A percentile compares a stretch with the other conserved stretches of the same genome.
Evolutionary conservation across 345 rosid genomes (phyloP).

Genomic region (Luvunga scandens): DNA sequence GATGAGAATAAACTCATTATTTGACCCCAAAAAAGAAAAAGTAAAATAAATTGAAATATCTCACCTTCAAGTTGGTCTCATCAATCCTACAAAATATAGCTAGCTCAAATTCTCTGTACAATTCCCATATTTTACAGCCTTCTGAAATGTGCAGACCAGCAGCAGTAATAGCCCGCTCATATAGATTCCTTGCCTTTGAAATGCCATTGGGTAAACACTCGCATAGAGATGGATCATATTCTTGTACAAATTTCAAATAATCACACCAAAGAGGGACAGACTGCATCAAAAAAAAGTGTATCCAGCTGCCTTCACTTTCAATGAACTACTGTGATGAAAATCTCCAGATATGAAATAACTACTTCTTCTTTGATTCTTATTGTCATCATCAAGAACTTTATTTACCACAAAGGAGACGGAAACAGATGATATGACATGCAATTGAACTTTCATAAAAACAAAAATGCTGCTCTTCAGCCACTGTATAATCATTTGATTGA

Average conservation of each 20-base stretch:
- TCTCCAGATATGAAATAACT: too few relatives aligned
- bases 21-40: background rate
- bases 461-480: too few relatives aligned
- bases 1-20: background rate
- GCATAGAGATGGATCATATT: constrained; percentile 55
- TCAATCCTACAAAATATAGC: too few relatives aligned
- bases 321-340: too few relatives aligned
- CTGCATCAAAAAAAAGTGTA: too few relatives aligned
- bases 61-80: too few relatives aligned
- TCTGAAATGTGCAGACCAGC: constrained; percentile 76
- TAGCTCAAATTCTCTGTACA: constrained; percentile 57
- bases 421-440: background rate
- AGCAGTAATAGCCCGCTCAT: constrained; percentile 86
- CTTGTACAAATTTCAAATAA: constrained; percentile 67
- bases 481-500: too few relatives aligned
- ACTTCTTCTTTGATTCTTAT: too few relatives aligned
- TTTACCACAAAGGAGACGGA: too few relatives aligned
- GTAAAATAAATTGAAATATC: too few relatives aligned
- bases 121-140: constrained; percentile 86
- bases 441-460: background rate
- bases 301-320: too few relatives aligned
- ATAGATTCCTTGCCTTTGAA: constrained; percentile 70
- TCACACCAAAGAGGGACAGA: too few relatives aligned
- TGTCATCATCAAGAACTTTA: background rate
- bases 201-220: constrained; percentile 57